Evolutionary conservation across 2,329 filamentous ascomycete species (phyloP), one percentile per base, ranked within the genome.

Genomic region (Thelonectria rubi): DNA sequence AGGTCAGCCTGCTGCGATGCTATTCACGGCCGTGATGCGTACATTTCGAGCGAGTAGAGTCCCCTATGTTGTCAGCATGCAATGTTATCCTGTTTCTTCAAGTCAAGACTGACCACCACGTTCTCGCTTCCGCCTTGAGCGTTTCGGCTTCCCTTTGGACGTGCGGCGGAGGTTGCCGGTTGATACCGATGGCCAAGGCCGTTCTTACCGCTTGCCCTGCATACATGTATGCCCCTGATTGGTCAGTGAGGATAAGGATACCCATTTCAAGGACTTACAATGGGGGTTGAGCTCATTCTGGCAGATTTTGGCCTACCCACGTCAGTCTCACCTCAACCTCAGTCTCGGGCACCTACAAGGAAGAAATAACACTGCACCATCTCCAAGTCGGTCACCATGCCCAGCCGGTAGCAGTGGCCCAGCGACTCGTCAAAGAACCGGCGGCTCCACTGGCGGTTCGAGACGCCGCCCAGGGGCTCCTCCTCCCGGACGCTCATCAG

Each of bases 261-360:
- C 24, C 1, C 17, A 14, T 14, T n/a, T 2, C 10, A 4, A 17
- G 34, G 8, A 71, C 77, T 64, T 50, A 81, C 79, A 72, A 59
- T 82, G 79, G 6, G 79, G 79, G 52, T 82, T 81, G 5, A 83
- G 72, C 60, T 83, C 80, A 51, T 82, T 81, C 58, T 83, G 81
- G 62, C 80, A 82, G 4, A 83, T 76, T 65, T 82, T 82, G 7
- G 80, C 77, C 78, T 80, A 14, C 14, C 66, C 20, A 60, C 49
- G 26, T 30, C 26, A 30, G 26, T 32, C 49, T 37, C 50, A n/a
- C 9, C 26, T 12, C 8, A 46, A 20, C 14, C 18, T 26, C 8
- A 12, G 1, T 1, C 5, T 15, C 6, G 12, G 24, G 21, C 21
- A 40, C 66, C 34, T 58, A 79, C 79, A 75, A 83, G 75, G 7